A percentile compares a stretch with the other conserved stretches of the same genome.
Evolutionary conservation across 495 filamentous ascomycete species (phyloP).

Genomic region (Penicillium ucsense): DNA sequence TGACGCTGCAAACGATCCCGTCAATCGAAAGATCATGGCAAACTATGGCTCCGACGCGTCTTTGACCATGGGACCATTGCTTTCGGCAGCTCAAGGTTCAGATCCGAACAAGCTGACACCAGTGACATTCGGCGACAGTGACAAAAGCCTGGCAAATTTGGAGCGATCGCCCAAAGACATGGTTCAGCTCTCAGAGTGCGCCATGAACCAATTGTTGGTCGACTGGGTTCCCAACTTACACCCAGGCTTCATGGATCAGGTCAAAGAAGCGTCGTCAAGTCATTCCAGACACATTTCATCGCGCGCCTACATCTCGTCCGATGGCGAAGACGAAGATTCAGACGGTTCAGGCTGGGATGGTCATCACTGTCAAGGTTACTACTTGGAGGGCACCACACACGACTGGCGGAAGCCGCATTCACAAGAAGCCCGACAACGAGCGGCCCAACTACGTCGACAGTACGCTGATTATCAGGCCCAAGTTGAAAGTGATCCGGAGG

Average conservation of each 20-base stretch:
- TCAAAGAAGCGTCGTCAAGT: background rate
- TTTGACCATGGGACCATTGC: conserved; percentile 6
- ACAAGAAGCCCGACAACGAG: conserved; percentile 19
- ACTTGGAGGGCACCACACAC: conserved; percentile 25
- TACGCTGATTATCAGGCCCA: conserved; percentile 28
- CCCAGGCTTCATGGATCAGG: background rate
- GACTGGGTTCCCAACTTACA: conserved; percentile 22
- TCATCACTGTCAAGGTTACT: conserved; percentile 20
- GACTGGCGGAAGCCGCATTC: conserved; percentile 28
- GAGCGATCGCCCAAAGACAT: conserved; percentile 32
- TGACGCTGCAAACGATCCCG: conserved; percentile 20
- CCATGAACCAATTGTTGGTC: conserved; percentile 27
- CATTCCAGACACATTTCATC: conserved; percentile 1
- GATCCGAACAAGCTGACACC: conserved; percentile 19
- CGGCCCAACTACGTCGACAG: conserved; percentile 13
- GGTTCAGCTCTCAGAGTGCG: conserved; percentile 25
- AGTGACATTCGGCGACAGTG: conserved; percentile 23
- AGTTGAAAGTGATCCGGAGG: conserved; percentile 33
- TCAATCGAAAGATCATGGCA: conserved; percentile 17
- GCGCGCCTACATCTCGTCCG: conserved; percentile 13
- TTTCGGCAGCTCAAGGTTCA: conserved; percentile 8
- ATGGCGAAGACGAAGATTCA: conserved; percentile 21
- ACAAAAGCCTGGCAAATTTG: conserved; percentile 23
- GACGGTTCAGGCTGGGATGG: conserved; percentile 21
- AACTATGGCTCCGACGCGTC: conserved; percentile 9